Conservation (phyloP, 805 yeast species). For the Dipodascopsis uninucleata region DNA sequence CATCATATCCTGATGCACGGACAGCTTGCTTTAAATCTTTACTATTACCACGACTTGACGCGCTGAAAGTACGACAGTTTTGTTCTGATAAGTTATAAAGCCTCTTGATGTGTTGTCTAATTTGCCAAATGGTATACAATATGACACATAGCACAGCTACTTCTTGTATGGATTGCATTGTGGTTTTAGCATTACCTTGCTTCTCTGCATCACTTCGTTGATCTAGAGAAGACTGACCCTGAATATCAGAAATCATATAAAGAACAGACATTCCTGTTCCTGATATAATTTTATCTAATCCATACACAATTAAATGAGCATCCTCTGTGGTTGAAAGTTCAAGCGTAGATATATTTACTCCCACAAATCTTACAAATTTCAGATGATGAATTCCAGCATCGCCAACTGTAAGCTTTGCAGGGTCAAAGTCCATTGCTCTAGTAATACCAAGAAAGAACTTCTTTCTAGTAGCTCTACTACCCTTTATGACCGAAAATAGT, state of each 20-base stretch:
- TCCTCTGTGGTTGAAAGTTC: conserved; percentile 50
- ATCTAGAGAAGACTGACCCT: not conserved
- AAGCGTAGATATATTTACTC: conserved; percentile 42
- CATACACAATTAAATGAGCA: conserved; percentile 43
- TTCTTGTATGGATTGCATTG: conserved; percentile 1
- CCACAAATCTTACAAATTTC: conserved; percentile 38
- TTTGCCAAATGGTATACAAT: conserved; percentile 10
- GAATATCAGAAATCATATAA: conserved; percentile 13
- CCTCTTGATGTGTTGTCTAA: conserved; percentile 15
- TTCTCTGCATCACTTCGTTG: not conserved
- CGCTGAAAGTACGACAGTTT: conserved; percentile 10
- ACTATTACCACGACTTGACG: conserved; percentile 1
- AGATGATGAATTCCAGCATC: conserved; percentile 26
- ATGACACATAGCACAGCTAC: conserved; percentile 13
- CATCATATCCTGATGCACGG: not conserved
- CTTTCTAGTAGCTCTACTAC: conserved; percentile 41
- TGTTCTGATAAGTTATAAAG: conserved; percentile 17
- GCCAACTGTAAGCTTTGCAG: conserved; percentile 31
- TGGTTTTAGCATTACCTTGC: not conserved
- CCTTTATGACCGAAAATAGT: conserved; percentile 45
- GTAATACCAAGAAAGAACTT: conserved; percentile 37
- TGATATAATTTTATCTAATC: conserved; percentile 44
- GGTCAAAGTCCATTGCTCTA: conserved; percentile 33
- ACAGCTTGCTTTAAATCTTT: conserved; percentile 12
- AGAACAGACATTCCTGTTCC: conserved; percentile 38